Conservation (phyloP, 116 monocot species). For the Zostera marina region DNA sequence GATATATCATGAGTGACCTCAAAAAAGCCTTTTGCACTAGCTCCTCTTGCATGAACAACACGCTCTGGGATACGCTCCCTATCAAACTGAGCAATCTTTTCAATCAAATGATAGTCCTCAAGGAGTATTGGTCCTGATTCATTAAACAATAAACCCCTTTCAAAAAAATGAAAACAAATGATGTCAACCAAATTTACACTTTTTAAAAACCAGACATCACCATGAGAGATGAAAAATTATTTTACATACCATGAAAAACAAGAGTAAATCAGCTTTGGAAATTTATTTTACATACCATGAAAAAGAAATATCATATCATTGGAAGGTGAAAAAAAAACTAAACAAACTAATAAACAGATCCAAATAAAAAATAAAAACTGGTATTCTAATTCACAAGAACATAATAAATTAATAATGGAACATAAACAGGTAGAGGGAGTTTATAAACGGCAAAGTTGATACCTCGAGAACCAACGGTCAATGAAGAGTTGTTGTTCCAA, state of each 20-base stretch:
- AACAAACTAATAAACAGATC: too few species aligned
- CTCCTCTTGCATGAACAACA: conserved; percentile 87
- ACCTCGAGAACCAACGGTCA: conserved; percentile 44
- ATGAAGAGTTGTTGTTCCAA: conserved; percentile 45
- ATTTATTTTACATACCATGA: too few species aligned
- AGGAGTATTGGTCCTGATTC: conserved; percentile 62
- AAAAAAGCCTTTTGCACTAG: conserved; percentile 91
- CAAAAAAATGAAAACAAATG: too few species aligned
- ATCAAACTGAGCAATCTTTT: conserved; percentile 75
- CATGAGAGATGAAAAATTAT: too few species aligned
- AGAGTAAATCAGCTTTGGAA: too few species aligned
- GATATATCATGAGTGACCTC: conserved; percentile 76
- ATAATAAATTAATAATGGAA: not conserved
- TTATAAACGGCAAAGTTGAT: not conserved
- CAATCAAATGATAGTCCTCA: conserved; percentile 81
- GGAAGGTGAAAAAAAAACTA: too few species aligned
- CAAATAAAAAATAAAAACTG: too few species aligned
- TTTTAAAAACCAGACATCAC: too few species aligned
- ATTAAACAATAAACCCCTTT: not conserved
- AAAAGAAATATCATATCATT: too few species aligned
- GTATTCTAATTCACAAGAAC: not conserved
- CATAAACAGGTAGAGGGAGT: not conserved
- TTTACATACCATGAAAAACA: too few species aligned
- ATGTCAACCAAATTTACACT: too few species aligned
- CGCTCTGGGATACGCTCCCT: conserved; percentile 78